phyloP scores from a whole-genome alignment of 352 stramenopile genomes.

The Phytophthora litchii region DNA sequence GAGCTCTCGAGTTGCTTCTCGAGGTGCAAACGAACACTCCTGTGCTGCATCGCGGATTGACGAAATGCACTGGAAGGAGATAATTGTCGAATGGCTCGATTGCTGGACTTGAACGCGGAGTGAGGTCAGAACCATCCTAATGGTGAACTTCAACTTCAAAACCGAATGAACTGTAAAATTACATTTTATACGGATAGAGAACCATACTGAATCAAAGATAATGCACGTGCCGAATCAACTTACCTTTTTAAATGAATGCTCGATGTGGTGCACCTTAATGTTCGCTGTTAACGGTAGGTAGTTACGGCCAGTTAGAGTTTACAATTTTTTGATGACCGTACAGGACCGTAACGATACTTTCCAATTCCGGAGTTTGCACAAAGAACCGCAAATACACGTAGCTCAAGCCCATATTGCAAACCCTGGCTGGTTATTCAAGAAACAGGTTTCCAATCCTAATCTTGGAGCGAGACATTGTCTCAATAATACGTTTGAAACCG shows the following conservation, averaged over 20 bases:
- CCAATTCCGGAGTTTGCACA: no score
- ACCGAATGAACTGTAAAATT: neutral
- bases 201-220: no score
- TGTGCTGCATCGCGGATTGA: neutral
- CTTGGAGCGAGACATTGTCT: no score
- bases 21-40: constrained; percentile 20
- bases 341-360: no score
- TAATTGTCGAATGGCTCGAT: constrained; percentile 17
- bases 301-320: neutral
- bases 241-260: neutral
- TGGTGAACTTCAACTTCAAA: neutral
- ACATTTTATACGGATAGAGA: no score
- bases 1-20: constrained; percentile 5
- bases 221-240: neutral
- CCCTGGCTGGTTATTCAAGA: no score
- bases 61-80: neutral
- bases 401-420: no score
- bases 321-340: neutral
- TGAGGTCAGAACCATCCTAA: neutral
- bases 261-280: neutral
- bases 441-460: no score
- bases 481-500: no score
- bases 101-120: neutral
- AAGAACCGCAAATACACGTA: no score
- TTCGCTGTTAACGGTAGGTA: neutral